A percentile compares a stretch with the other conserved stretches of the same genome.
Evolutionary conservation across 2,329 filamentous ascomycete genomes (phyloP).

Genomic region (Diaporthe citriasiana): DNA sequence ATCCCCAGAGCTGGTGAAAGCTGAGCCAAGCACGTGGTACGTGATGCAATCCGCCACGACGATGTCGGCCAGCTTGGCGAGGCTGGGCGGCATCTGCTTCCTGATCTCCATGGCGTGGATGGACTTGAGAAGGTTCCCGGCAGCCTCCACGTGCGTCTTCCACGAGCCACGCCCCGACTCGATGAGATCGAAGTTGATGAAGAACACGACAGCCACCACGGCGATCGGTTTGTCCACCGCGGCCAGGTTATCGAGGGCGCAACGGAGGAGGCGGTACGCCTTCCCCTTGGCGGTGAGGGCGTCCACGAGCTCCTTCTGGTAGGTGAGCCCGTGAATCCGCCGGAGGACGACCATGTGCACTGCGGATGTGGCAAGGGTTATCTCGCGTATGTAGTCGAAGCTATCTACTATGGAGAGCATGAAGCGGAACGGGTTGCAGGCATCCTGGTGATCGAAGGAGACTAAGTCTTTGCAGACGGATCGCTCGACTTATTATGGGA

Average conservation of each 20-base stretch:
- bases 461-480: slow-evolving; percentile 68
- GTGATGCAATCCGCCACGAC: slow-evolving; percentile 64
- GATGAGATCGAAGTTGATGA: slow-evolving; percentile 65
- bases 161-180: slow-evolving; percentile 45
- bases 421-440: slow-evolving; percentile 61
- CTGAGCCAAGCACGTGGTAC: slow-evolving; percentile 62
- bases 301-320: slow-evolving; percentile 54
- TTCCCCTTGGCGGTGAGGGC: slow-evolving; percentile 62
- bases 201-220: slow-evolving; percentile 62
- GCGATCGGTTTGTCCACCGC: slow-evolving; percentile 52
- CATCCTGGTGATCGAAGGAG: slow-evolving; percentile 58
- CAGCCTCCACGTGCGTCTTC: slow-evolving; percentile 59
- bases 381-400: slow-evolving; percentile 60
- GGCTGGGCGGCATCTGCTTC: slow-evolving; percentile 40
- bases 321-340: slow-evolving; percentile 50
- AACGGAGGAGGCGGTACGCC: slow-evolving; percentile 58
- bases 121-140: slow-evolving; percentile 59
- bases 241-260: slow-evolving; percentile 56
- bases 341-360: slow-evolving; percentile 62
- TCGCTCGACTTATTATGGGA: slow-evolving; percentile 55
- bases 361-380: slow-evolving; percentile 64
- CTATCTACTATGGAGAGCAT: slow-evolving; percentile 58
- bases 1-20: slow-evolving; percentile 53
- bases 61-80: slow-evolving; percentile 58
- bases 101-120: slow-evolving; percentile 48